A percentile compares a stretch with the other conserved stretches of the same genome.
Evolutionary conservation across 495 filamentous ascomycete species (phyloP).

Genomic region (Hypoxylon crocopeplum): DNA sequence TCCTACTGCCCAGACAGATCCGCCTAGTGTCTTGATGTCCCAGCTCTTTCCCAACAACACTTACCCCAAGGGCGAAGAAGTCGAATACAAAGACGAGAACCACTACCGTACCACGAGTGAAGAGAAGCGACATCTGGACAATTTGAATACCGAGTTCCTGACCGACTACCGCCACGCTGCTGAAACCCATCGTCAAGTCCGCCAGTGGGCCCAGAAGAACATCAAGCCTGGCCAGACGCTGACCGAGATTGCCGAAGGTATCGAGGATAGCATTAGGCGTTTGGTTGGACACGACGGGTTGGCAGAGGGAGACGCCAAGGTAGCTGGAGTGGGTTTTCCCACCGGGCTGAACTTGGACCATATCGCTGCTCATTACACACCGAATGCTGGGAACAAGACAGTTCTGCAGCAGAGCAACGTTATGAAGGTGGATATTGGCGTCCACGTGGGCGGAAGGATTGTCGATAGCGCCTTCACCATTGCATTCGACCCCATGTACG

Average conservation of each 20-base stretch:
- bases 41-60: constrained; percentile 75
- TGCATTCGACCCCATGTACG: constrained; percentile 84
- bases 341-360: constrained; percentile 87
- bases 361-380: constrained; percentile 87
- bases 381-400: constrained; percentile 90
- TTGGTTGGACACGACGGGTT: constrained; percentile 79
- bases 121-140: constrained; percentile 86
- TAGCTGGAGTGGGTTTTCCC: constrained; percentile 88
- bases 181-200: constrained; percentile 87
- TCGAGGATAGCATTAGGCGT: constrained; percentile 84
- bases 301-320: constrained; percentile 77
- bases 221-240: constrained; percentile 83
- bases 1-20: constrained; percentile 75
- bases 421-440: constrained; percentile 92
- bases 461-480: constrained; percentile 94
- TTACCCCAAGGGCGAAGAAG: constrained; percentile 83
- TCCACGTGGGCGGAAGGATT: constrained; percentile 89
- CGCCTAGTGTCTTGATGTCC: constrained; percentile 76
- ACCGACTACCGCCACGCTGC: constrained; percentile 86
- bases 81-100: constrained; percentile 79
- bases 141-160: constrained; percentile 83
- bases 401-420: constrained; percentile 82
- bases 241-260: constrained; percentile 82
- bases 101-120: constrained; percentile 81
- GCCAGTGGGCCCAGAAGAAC: constrained; percentile 79